Evolutionary conservation across 2,329 filamentous ascomycete genomes (phyloP), one percentile per base, ranked within the genome.

Genomic region (Paramyrothecium sp.): DNA sequence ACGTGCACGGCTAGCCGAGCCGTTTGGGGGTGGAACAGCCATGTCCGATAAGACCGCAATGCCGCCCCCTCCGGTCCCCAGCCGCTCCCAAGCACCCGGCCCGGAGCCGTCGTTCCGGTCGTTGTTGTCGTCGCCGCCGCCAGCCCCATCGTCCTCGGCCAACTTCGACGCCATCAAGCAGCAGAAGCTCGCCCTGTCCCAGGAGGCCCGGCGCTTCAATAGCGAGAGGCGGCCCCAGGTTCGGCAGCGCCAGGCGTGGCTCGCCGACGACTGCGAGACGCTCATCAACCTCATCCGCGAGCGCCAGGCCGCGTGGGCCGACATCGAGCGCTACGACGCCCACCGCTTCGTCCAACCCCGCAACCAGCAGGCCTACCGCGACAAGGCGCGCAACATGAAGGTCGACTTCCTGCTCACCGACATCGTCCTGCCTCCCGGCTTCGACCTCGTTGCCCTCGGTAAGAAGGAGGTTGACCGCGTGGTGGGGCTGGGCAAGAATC

Each of bases 321-420:
- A 13, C 41, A 76, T 76, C 2, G 61, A 73, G 57, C 63, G 59
- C 23, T 46, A 63, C 5, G 68, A 73, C 26, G 63, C 63, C 0
- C 33, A 72, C 19, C 57, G 56, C 2, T 83, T 83, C 55, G 71
- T 80, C 48, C 61, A 69, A 17, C 65, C 66, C 2, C 80, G 82
- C 53, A 77, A 79, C 62, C 82, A 85, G 70, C 82, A 85, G 67
- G 79, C 81, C 4, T 75, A 82, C 56, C 81, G 83, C 7, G 83
- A 86, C 73, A 82, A 81, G 69, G 83, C 83, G n/a, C 78, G 83
- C 53, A 78, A 83, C 56, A 61, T 84, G 55, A 86, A 86, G 71
- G 79, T 82, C 38, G 76, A 80, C 33, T 74, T 80, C 50, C 71
- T 86, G 17, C 73, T 77, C 53, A 67, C 70, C 2, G 80, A 84